Conservation (phyloP, 2,329 filamentous ascomycete species). For the Geosmithia morbida region DNA sequence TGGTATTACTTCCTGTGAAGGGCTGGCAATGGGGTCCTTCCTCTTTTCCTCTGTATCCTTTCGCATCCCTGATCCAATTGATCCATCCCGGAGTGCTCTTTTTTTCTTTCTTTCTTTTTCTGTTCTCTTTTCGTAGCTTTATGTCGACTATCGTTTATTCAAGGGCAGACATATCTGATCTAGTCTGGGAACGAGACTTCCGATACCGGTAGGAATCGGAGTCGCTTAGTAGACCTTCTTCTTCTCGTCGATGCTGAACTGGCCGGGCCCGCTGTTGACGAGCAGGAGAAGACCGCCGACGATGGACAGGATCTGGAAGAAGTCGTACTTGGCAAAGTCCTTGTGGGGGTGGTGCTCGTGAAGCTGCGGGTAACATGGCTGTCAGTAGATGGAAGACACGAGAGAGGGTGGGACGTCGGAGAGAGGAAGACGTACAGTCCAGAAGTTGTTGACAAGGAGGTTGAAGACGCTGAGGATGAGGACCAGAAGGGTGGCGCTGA, state of each 20-base stretch:
- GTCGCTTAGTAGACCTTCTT: constrained; percentile 87
- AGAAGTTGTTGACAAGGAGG: constrained; percentile 97
- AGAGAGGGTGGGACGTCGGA: not conserved
- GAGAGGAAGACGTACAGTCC: constrained; percentile 58
- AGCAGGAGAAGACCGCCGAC: constrained; percentile 91
- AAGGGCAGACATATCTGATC: too few species aligned
- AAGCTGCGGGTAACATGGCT: constrained; percentile 39
- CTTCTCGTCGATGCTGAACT: constrained; percentile 99
- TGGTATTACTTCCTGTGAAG: too few species aligned
- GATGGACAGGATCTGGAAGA: constrained; percentile 99
- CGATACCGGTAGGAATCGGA: not conserved
- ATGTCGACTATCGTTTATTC: too few species aligned
- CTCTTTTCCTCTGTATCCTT: too few species aligned
- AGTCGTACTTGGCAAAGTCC: constrained; percentile 99
- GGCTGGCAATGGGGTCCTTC: too few species aligned
- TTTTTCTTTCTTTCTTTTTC: too few species aligned
- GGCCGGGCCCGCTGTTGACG: constrained; percentile 96
- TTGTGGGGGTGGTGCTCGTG: constrained; percentile 98
- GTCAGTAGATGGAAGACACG: constrained; percentile 5
- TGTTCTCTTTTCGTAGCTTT: too few species aligned
- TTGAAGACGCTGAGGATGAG: constrained; percentile 96
- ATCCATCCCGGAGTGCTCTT: too few species aligned
- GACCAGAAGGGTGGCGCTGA: constrained; percentile 88
- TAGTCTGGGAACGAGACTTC: too few species aligned
- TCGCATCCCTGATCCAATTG: too few species aligned